phyloP scores from a whole-genome alignment of 306 rosid species.

The Spatholobus suberectus region DNA sequence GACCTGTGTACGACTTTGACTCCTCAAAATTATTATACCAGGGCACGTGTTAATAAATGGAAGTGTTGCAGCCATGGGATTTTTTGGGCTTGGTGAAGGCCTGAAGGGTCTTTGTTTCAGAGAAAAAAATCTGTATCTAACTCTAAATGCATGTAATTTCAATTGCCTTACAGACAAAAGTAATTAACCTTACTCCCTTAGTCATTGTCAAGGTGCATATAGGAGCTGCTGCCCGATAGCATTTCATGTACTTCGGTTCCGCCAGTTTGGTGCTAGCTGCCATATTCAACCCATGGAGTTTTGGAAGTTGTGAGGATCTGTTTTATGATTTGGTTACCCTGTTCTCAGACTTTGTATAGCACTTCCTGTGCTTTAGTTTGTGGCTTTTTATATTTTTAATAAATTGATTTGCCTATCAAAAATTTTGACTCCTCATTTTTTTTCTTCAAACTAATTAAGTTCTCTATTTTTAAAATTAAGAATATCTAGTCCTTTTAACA shows the following conservation, averaged over 20 bases:
- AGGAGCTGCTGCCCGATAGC: neutral
- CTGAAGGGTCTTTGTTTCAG: neutral
- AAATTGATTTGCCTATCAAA: neutral
- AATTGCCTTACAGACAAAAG: neutral
- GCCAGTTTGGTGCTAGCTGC: neutral
- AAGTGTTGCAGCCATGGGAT: neutral
- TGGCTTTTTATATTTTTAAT: neutral
- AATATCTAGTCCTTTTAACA: neutral
- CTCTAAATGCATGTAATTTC: neutral
- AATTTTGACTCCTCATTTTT: neutral
- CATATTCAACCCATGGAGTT: neutral
- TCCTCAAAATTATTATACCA: neutral
- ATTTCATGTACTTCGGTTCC: neutral
- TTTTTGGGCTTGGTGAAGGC: neutral
- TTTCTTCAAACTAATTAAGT: neutral
- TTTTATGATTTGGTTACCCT: neutral
- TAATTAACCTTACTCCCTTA: neutral
- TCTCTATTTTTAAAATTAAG: neutral
- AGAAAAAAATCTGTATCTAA: neutral
- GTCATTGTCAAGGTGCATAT: neutral
- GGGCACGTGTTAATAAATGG: neutral
- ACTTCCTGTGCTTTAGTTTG: neutral
- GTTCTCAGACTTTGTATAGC: neutral
- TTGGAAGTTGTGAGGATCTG: neutral
- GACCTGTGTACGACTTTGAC: neutral